Evolutionary conservation across 1,139 yeast species (phyloP).

Genomic region (Debaryomycetaceae sp.): DNA sequence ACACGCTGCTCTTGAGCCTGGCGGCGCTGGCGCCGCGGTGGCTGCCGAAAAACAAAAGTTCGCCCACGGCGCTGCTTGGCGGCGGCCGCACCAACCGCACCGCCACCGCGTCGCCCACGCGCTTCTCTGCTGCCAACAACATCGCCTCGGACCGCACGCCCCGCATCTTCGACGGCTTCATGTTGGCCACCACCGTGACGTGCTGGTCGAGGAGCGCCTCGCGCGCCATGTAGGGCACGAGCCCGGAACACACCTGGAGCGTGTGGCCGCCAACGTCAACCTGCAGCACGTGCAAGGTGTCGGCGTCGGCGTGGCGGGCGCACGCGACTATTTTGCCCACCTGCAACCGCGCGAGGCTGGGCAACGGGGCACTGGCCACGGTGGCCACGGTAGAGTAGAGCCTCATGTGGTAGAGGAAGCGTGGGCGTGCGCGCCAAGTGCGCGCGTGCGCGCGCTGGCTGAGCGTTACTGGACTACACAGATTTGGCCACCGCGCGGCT

Average conservation of each 20-base stretch:
- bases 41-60: constrained; percentile 23
- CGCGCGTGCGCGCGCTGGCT: too few relatives aligned
- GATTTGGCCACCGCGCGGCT: too few relatives aligned
- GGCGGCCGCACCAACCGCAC: constrained; percentile 42
- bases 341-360: constrained; percentile 23
- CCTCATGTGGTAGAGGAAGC: constrained; percentile 2
- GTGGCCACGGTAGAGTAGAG: constrained; percentile 1
- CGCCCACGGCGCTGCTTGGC: constrained; percentile 22
- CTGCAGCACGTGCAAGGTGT: constrained; percentile 48
- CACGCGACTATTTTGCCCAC: constrained; percentile 46
- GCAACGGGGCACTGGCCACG: constrained; percentile 10
- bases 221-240: constrained; percentile 71
- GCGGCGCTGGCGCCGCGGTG: constrained; percentile 16
- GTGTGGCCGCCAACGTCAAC: constrained; percentile 23
- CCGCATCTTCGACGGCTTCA: constrained; percentile 90
- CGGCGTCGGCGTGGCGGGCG: constrained; percentile 47
- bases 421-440: too few relatives aligned
- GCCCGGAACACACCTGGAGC: constrained; percentile 55
- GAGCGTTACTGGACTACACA: too few relatives aligned
- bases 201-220: constrained; percentile 81
- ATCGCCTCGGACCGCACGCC: constrained; percentile 56
- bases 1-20: constrained; percentile 29
- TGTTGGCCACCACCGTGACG: constrained; percentile 81
- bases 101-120: constrained; percentile 6
- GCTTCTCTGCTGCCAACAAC: constrained; percentile 47